Conservation (phyloP, 2,329 filamentous ascomycete genomes). For the Polychaeton citri region DNA sequence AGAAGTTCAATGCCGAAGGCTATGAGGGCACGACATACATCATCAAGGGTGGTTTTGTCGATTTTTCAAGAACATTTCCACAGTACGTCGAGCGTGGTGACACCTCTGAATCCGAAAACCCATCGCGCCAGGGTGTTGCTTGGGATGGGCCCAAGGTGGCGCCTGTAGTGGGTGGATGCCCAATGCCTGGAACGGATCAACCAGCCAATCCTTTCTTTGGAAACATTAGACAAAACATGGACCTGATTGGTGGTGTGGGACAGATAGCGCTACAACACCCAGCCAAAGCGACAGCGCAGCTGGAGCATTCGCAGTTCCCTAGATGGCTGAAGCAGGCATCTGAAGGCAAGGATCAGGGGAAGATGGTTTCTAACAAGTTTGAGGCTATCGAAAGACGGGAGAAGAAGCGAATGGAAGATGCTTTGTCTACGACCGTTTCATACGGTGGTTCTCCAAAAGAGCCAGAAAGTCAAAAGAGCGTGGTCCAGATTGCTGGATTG, state of each 20-base stretch:
- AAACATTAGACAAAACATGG: constrained; percentile 94
- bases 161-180: constrained; percentile 80
- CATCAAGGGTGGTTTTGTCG: constrained; percentile 67
- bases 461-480: constrained; percentile 1
- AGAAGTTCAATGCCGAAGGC: constrained; percentile 80
- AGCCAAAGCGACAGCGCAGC: constrained; percentile 30
- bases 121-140: constrained; percentile 27
- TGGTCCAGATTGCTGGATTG: constrained; percentile 71
- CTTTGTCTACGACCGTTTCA: constrained; percentile 47
- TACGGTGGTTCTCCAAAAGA: constrained; percentile 31
- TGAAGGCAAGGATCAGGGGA: constrained; percentile 57
- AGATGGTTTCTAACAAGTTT: constrained; percentile 69
- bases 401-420: constrained; percentile 84
- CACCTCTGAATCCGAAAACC: constrained; percentile 1
- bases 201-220: constrained; percentile 81
- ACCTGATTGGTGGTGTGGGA: constrained; percentile 83
- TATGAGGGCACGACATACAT: constrained; percentile 64
- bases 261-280: constrained; percentile 55
- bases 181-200: constrained; percentile 56
- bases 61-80: constrained; percentile 57
- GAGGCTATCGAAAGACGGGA: constrained; percentile 72
- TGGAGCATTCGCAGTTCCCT: constrained; percentile 46
- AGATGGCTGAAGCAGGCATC: constrained; percentile 63
- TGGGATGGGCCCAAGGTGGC: constrained; percentile 43
- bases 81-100: constrained; percentile 42